These are phyloP conservation scores for Venturia aucupariae DNA, from an alignment of 2,329 filamentous ascomycete genomes.

Conservation along the genomic window DNA sequence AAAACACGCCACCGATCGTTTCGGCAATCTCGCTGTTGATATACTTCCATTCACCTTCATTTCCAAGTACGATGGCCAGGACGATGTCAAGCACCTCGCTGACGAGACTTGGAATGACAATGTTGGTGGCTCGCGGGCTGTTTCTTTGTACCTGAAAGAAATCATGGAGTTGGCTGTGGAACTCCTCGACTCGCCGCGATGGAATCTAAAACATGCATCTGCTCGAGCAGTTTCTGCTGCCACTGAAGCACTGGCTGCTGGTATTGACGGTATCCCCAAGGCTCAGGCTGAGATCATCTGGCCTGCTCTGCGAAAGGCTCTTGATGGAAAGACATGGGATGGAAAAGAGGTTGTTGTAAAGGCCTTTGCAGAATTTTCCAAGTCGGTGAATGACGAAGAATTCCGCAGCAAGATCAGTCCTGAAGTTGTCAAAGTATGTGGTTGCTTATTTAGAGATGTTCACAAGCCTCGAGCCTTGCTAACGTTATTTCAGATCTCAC, in stretches of 20 bases:
- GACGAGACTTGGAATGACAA: slow-evolving; percentile 83
- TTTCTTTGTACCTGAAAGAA: slow-evolving; percentile 75
- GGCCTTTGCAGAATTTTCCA: slow-evolving; percentile 69
- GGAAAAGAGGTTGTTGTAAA: slow-evolving; percentile 81
- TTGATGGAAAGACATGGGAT: slow-evolving; percentile 83
- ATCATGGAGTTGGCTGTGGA: slow-evolving; percentile 60
- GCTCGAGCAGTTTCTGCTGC: slow-evolving; percentile 72
- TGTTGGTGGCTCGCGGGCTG: slow-evolving; percentile 73
- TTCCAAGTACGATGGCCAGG: slow-evolving; percentile 74
- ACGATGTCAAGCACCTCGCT: slow-evolving; percentile 71
- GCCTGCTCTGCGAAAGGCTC: slow-evolving; percentile 71
- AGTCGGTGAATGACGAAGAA: slow-evolving; percentile 42
- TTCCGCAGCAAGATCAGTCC: slow-evolving; percentile 8
- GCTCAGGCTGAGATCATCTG: slow-evolving; percentile 58
- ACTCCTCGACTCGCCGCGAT: slow-evolving; percentile 70
- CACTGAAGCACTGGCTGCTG: slow-evolving; percentile 41
- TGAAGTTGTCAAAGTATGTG: slow-evolving; percentile 41
- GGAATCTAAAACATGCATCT: slow-evolving; percentile 83
- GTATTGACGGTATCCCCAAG: slow-evolving; percentile 49
- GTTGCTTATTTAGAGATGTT: background rate
- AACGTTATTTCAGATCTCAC: slow-evolving; percentile 46
- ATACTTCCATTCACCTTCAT: slow-evolving; percentile 84
- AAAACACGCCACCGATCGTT: slow-evolving; percentile 82
- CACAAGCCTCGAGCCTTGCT: background rate
- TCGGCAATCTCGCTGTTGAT: slow-evolving; percentile 63